These are phyloP conservation scores for Psidium friedrichsthalianum DNA, from an alignment of 345 rosid genomes.

Conservation along the genomic window DNA sequence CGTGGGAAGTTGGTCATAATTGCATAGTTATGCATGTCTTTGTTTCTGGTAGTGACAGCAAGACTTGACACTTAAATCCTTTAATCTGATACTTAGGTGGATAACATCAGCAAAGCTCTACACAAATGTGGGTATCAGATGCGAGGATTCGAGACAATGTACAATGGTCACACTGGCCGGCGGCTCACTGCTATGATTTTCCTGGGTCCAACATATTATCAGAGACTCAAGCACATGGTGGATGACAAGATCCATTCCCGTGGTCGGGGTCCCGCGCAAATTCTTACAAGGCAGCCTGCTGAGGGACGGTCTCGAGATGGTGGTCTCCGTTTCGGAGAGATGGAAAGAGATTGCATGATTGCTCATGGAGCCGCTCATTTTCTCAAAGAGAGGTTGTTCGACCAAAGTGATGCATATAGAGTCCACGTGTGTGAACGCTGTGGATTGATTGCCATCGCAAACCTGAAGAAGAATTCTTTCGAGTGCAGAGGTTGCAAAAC, in stretches of 20 bases:
- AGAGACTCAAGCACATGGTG: conserved; percentile 95
- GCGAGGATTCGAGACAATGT: conserved; percentile 99
- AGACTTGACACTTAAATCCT: background rate
- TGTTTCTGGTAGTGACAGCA: background rate
- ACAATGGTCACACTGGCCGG: conserved; percentile 93
- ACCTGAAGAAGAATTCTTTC: conserved; percentile 79
- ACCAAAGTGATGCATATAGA: conserved; percentile 95
- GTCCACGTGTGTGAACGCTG: conserved; percentile 88
- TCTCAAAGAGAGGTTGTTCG: conserved; percentile 88
- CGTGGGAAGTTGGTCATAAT: background rate
- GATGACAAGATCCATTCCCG: conserved; percentile 98
- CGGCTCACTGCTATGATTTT: conserved; percentile 80
- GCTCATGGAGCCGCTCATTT: conserved; percentile 96
- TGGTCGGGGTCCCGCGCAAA: conserved; percentile 95
- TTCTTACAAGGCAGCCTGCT: conserved; percentile 93
- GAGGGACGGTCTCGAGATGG: conserved; percentile 99
- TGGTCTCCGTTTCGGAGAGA: conserved; percentile 95
- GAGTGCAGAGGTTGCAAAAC: conserved; percentile 98
- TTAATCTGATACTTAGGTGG: conserved; percentile 43
- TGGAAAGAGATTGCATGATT: conserved; percentile 98
- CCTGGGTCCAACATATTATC: conserved; percentile 97
- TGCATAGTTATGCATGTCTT: background rate
- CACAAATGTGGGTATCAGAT: conserved; percentile 97
- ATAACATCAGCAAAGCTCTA: conserved; percentile 93
- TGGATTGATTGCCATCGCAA: conserved; percentile 91